These are phyloP conservation scores for Drechslerella coelobrocha DNA, from an alignment of 2,329 filamentous ascomycete species.

Conservation along the genomic window DNA sequence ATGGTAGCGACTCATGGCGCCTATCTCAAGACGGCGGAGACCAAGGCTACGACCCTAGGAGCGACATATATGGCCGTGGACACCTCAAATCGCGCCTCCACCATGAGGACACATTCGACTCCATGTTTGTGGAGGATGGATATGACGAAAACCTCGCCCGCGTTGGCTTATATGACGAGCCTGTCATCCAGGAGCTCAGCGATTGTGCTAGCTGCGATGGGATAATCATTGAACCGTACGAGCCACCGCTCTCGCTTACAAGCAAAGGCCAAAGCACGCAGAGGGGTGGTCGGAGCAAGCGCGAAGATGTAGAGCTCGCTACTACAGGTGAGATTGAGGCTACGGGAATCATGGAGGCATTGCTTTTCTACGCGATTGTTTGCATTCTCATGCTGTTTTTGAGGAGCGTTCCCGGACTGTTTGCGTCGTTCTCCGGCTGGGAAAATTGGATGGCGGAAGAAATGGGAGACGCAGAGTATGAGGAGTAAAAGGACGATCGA, in stretches of 20 bases:
- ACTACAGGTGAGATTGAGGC: background rate
- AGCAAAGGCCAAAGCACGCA: background rate
- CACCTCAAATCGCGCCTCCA: background rate
- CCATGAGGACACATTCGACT: background rate
- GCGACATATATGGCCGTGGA: too few relatives aligned
- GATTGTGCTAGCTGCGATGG: background rate
- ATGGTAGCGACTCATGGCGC: too few relatives aligned
- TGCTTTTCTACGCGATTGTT: constrained; percentile 7
- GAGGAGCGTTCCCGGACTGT: constrained; percentile 3
- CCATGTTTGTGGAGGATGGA: background rate
- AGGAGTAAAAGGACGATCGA: background rate
- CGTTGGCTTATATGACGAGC: background rate
- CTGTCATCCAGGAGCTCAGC: background rate
- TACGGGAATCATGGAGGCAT: background rate
- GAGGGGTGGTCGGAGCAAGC: background rate
- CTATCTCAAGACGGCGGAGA: too few relatives aligned
- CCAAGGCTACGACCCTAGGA: too few relatives aligned
- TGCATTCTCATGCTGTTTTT: constrained; percentile 4
- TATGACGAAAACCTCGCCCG: background rate
- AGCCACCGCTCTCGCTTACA: background rate
- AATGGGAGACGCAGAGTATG: constrained; percentile 2
- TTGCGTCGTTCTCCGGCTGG: constrained; percentile 6
- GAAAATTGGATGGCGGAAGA: constrained; percentile 15
- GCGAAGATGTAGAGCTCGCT: background rate
- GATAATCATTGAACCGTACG: background rate